Base-by-base conservation (phyloP, 1,284 basidiomycete genomes). In the Ustilago bromivora region DNA sequence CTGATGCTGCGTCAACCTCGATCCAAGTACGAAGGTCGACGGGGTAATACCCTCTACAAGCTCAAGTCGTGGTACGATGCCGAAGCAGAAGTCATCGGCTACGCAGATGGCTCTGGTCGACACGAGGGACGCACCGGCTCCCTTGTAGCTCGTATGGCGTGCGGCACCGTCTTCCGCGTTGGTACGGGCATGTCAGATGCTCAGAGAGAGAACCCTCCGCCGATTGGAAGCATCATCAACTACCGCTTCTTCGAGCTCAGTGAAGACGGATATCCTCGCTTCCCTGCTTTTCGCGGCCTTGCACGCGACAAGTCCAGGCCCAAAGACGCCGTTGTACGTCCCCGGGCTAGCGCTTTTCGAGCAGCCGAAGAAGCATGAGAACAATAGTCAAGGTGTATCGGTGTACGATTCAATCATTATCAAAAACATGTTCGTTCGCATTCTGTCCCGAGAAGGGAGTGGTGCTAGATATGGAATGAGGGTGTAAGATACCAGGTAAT, bases 61-160 rank as follows among this genome's bases (percentile, higher is more conserved):
- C 88, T 91, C 84, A 92, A 92, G 89, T 90, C 90, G 1, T 91
- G 91, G 84, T 90, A 90, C 78, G 91, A 92, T 74, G 91, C 90
- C 6, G 91, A 92, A 80, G 91, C 91, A 8, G 83, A 89, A 46
- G 90, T 92, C 4, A 89, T 88, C 7, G 90, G 90, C 0, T 89
- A 92, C 78, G 88, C 88, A 15, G 86, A 88, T 13, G 91, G 91
- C 9, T 90, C 90, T 28, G 90, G 90, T 8, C 89, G 88, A 75
- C 87, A 91, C 79, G 86, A 87, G 49, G 90, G 89, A 12, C 85
- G 87, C 28, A 89, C 88, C 1, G 91, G 91, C 15, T 88, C 90
- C 6, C 83, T 92, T 32, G 89, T 89, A 38, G 91, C 90, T 79
- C 88, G 89, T 75, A 92, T 92, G 91, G 90, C 87, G 58, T 90